These are phyloP conservation scores for Aspergillus latus DNA, from an alignment of 2,329 filamentous ascomycete genomes.

Conservation along the genomic window DNA sequence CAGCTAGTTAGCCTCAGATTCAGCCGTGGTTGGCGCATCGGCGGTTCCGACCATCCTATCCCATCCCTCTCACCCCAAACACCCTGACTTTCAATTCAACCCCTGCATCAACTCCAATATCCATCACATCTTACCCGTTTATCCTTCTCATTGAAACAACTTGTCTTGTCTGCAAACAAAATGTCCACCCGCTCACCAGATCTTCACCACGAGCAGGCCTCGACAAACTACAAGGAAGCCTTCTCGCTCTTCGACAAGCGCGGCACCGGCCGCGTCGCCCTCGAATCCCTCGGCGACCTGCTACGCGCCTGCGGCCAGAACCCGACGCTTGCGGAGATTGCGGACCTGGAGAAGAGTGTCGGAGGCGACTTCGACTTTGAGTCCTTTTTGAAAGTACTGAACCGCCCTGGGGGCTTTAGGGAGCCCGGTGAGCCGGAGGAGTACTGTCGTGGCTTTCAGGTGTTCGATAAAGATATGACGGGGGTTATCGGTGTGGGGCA, in stretches of 20 bases:
- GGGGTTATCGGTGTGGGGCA: constrained; percentile 97
- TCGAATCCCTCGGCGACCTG: constrained; percentile 86
- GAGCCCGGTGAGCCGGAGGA: constrained; percentile 97
- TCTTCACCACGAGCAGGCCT: constrained; percentile 53
- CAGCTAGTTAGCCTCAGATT: neutral
- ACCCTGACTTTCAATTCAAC: neutral
- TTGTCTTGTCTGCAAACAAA: constrained; percentile 4
- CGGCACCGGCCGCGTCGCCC: constrained; percentile 85
- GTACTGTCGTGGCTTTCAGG: constrained; percentile 98
- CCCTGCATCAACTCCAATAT: constrained; percentile 2
- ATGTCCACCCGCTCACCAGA: constrained; percentile 24
- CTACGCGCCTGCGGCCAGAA: constrained; percentile 97
- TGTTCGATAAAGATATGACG: constrained; percentile 98
- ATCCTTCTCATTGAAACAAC: constrained; percentile 8
- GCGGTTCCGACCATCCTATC: constrained; percentile 11
- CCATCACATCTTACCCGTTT: constrained; percentile 13
- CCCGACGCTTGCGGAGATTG: constrained; percentile 89
- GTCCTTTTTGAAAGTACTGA: constrained; percentile 92
- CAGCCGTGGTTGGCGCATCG: constrained; percentile 5
- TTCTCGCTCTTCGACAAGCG: constrained; percentile 99
- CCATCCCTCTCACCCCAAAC: constrained; percentile 12
- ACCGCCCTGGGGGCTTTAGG: constrained; percentile 96
- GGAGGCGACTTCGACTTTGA: constrained; percentile 97
- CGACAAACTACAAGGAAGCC: constrained; percentile 99
- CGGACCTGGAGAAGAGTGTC: constrained; percentile 85